These are phyloP conservation scores for Lasiodiplodia sp. DNA, from an alignment of 2,329 filamentous ascomycete species.

Conservation along the genomic window DNA sequence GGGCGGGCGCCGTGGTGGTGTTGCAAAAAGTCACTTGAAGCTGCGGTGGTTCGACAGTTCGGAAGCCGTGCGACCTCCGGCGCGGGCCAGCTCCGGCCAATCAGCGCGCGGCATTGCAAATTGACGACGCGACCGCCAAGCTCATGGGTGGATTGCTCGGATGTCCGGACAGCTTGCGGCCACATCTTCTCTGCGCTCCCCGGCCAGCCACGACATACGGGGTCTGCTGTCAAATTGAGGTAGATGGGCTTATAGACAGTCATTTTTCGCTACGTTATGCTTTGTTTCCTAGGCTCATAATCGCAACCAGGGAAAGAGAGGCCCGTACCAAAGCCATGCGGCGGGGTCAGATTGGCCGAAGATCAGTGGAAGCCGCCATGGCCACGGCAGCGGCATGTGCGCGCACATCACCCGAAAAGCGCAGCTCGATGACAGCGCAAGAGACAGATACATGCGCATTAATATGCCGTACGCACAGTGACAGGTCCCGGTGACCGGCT, in stretches of 20 bases:
- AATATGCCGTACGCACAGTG: not conserved
- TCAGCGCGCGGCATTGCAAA: constrained; percentile 17
- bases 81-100: constrained; percentile 8
- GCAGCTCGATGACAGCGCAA: not conserved
- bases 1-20: constrained; percentile 21
- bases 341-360: too few species aligned
- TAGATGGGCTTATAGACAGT: not conserved
- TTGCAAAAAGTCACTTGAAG: constrained; percentile 24
- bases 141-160: not conserved
- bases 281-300: too few species aligned
- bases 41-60: constrained; percentile 25
- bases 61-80: constrained; percentile 12
- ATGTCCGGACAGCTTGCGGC: not conserved
- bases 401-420: not conserved
- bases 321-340: too few species aligned
- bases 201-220: too few species aligned
- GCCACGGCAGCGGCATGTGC: not conserved
- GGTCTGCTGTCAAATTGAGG: not conserved
- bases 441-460: not conserved
- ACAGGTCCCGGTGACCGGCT: constrained; percentile 6
- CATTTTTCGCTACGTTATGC: not conserved
- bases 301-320: too few species aligned
- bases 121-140: constrained; percentile 2
- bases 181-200: not conserved
- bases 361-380: too few species aligned